phyloP scores from a whole-genome alignment of 164 flowering plant genomes.

The Litsea cubeba region DNA sequence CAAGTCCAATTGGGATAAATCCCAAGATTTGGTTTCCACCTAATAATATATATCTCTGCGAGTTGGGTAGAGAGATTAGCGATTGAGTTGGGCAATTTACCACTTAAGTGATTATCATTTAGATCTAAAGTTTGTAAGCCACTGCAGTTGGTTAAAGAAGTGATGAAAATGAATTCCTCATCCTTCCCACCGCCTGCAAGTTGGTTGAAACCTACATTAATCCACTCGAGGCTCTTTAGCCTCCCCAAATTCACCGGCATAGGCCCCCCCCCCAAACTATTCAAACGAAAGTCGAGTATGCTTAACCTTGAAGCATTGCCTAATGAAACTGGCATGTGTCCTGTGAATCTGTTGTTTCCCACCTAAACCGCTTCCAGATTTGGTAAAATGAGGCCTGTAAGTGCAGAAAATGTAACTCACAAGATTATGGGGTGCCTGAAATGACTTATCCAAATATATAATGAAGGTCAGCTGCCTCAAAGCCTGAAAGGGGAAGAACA shows the following conservation, averaged over 20 bases:
- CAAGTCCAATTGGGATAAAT: constrained; percentile 28
- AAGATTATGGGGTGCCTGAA: too few relatives aligned
- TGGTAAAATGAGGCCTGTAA: constrained; percentile 24
- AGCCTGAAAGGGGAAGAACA: too few relatives aligned
- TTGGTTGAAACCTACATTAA: neutral
- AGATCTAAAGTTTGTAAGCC: constrained; percentile 5
- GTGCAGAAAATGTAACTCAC: too few relatives aligned
- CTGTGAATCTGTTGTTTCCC: neutral
- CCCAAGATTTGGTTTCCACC: constrained; percentile 24
- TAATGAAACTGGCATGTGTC: constrained; percentile 9
- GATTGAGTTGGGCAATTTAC: constrained; percentile 24
- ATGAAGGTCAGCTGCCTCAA: too few relatives aligned
- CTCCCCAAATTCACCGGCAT: constrained; percentile 6
- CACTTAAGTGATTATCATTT: constrained; percentile 13
- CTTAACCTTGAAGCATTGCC: constrained; percentile 6
- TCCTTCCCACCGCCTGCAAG: constrained; percentile 6
- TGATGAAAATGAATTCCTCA: constrained; percentile 18
- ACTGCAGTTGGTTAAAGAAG: constrained; percentile 16
- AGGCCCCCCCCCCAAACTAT: constrained; percentile 9
- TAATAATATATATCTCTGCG: neutral
- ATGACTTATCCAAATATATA: too few relatives aligned
- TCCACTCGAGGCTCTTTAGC: neutral
- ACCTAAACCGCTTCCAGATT: neutral
- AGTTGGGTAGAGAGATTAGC: constrained; percentile 25
- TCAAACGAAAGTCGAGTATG: neutral